Evolutionary conservation across 176 grass and related monocot genomes (phyloP), one percentile per base, ranked within the genome.

Genomic region (Coix lacrymajobi): DNA sequence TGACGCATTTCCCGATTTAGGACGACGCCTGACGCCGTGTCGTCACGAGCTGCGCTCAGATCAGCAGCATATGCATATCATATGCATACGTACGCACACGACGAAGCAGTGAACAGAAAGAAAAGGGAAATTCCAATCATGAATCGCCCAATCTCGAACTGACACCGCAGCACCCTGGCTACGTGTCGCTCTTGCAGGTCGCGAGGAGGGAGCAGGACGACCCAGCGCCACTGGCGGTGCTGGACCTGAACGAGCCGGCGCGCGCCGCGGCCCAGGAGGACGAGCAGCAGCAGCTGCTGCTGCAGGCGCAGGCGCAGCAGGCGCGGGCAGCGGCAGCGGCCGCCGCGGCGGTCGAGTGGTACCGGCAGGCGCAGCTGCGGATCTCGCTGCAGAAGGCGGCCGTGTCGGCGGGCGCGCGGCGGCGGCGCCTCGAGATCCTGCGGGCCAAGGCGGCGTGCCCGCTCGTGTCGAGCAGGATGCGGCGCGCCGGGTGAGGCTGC

Each of bases 241-340:
- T 82, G 60, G 81, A 89, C 87, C 87, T 80, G 48, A 89, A 89
- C 87, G 87, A 46, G 19, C 87, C 87, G 38, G 81, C 75, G 34
- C 44, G 62, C 0, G 57, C 41, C 30, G 10, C 61, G 25, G 26
- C 29, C 22, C 36, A 38, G 20, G 40, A 37, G 7, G 80, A 22
- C 0, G 25, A 20, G 15, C 22, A 25, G 22, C 56, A 26, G 52
- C 52, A 24, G 52, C 52, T 24, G 52, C 0, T 57, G 52, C n/a
- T n/a, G n/a, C n/a, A n/a, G n/a, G n/a, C n/a, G n/a, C 14, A 11
- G 61, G 43, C 15, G 71, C n/a, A n/a, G n/a, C n/a, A 4, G 14
- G 61, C 36, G 0, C 3, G 0, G 2, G 71, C 29, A 1, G 4
- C 13, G 3, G 66, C 69, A 2, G 38, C 11, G 52, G 48, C 28